Evolutionary conservation across 2,329 filamentous ascomycete genomes (phyloP), one percentile per base, ranked within the genome.

Genomic region (Echinosphaeria canescens): DNA sequence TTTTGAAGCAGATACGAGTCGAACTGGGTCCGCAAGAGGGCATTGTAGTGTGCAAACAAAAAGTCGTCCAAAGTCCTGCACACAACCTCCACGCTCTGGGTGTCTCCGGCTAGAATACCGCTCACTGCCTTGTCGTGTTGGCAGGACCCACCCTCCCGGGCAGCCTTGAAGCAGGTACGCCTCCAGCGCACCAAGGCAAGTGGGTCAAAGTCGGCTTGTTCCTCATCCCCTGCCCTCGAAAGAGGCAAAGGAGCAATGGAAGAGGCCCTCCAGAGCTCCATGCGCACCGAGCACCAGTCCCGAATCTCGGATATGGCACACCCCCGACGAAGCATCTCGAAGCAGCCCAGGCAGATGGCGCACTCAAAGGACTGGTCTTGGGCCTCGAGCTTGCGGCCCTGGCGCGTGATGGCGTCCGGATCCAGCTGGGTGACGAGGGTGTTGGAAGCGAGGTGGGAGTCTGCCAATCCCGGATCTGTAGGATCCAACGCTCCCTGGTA

Each of bases 301-400:
- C 70, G 66, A 34, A 95, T 76, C 20, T 75, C 65, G 7, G 62
- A 50, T 50, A 76, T 67, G 33, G 60, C 68, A 36, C 69, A 72
- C n/a, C 88, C 88, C 24, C 82, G 70, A 26, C 85, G 71, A 27
- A 98, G 57, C 56, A 92, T 78, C 46, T 92, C 81, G 54, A 82
- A 95, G 49, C 80, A 88, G n/a, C 79, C 75, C 32, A 84, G 62
- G 84, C 88, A 95, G 25, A 91, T 78, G 3, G 82, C 76, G 28
- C 75, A 68, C 51, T 98, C 88, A 34, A 85, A 88, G 40, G 73
- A 84, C 35, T 81, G 71, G 42, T 98, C 88, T 38, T 84, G 69
- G 14, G 71, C 65, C 42, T 91, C 75, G 22, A 95, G 55, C 26
- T 62, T 68, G 28, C 78, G 67, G 26, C 61, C 62, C 47, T 95